Percentiles rank a stretch among this genome's conserved stretches.
Evolutionary conservation across 257 asterid genomes (phyloP).

Genomic region (Capsicum pubescens): DNA sequence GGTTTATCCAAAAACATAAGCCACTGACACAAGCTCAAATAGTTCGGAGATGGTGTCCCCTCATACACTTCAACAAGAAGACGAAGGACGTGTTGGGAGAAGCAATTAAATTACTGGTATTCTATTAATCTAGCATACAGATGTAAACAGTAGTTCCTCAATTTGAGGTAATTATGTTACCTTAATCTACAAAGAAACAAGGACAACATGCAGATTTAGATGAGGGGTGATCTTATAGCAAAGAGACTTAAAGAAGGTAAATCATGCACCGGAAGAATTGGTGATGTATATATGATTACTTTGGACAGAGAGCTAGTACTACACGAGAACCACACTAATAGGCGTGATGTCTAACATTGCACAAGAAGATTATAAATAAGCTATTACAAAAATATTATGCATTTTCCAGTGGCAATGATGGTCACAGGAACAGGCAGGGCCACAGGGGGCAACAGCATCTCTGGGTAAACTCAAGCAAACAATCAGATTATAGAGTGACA

Average conservation of each 20-base stretch:
- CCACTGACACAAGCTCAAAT: constrained; percentile 88
- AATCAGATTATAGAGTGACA: constrained; percentile 19
- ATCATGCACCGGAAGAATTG: background rate
- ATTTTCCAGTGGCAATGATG: background rate
- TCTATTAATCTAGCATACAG: background rate
- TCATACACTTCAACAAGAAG: constrained; percentile 82
- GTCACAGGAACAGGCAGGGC: background rate
- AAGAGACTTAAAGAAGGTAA: background rate
- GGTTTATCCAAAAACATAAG: constrained; percentile 94
- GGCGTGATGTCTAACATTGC: background rate
- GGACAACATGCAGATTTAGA: constrained; percentile 19
- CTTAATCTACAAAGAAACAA: background rate
- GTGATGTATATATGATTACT: background rate
- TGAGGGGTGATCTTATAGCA: constrained; percentile 8
- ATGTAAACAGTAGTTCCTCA: background rate
- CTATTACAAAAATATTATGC: background rate
- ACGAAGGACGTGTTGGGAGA: constrained; percentile 59
- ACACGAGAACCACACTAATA: background rate
- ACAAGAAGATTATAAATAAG: background rate
- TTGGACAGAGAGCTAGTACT: constrained; percentile 11
- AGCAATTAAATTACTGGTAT: constrained; percentile 13
- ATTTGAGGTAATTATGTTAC: constrained; percentile 12
- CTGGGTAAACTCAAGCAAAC: constrained; percentile 8
- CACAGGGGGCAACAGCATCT: background rate
- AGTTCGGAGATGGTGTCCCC: constrained; percentile 84